Evolutionary conservation across 208 protist species (phyloP).

Genomic region (Phytomonas francai): DNA sequence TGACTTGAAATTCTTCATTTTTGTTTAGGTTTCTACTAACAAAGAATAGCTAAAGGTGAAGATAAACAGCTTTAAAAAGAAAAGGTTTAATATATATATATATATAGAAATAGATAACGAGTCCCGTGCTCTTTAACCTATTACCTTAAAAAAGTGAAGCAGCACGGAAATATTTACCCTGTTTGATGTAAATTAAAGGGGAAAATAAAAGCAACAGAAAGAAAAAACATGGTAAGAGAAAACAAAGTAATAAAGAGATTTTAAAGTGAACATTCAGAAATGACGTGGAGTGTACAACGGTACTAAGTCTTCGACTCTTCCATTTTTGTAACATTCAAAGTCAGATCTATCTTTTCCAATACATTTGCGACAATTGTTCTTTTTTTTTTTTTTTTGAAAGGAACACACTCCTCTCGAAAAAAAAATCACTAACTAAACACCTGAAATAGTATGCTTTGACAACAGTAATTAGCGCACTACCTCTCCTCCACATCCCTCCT

Average conservation of each 20-base stretch:
- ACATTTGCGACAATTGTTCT: neutral
- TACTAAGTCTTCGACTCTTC: neutral
- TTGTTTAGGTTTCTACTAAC: neutral
- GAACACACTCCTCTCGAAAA: neutral
- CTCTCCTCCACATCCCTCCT: too few relatives aligned
- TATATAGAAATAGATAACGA: conserved; percentile 3
- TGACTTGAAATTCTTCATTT: conserved; percentile 2
- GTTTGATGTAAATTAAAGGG: neutral
- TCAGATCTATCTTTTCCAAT: neutral
- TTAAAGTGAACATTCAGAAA: neutral
- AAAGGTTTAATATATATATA: neutral
- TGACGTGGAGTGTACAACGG: neutral
- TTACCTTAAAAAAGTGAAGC: neutral
- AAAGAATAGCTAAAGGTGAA: neutral
- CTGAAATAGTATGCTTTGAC: neutral
- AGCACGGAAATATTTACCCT: neutral
- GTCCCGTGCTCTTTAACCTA: neutral
- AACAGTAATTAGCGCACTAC: too few relatives aligned
- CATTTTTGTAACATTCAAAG: neutral
- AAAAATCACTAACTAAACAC: conserved; percentile 1
- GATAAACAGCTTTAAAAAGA: neutral
- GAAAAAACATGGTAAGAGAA: neutral
- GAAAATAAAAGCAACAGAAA: conserved; percentile 5
- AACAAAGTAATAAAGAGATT: neutral
- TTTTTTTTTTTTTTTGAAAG: conserved; percentile 7